Percentiles rank a stretch among this genome's conserved stretches.
These are phyloP conservation scores for Phaeoacremonium minimum DNA, from an alignment of 2,329 filamentous ascomycete species.

Conservation along the genomic window DNA sequence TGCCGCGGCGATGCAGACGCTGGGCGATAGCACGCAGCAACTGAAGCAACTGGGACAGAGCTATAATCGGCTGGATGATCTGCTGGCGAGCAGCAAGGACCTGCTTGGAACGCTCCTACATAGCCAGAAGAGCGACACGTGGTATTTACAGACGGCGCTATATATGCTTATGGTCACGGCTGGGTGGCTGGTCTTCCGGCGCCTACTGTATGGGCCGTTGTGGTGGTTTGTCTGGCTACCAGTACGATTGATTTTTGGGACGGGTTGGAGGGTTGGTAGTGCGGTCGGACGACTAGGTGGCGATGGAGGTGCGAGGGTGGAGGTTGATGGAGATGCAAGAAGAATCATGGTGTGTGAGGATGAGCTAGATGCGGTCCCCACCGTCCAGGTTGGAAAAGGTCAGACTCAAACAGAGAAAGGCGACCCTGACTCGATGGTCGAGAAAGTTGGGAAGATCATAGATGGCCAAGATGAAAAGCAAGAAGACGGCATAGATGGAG, in stretches of 20 bases:
- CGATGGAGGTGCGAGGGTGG: conserved; percentile 16
- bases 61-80: conserved; percentile 73
- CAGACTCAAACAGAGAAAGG: conserved; percentile 14
- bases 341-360: conserved; percentile 22
- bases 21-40: conserved; percentile 78
- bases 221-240: conserved; percentile 90
- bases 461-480: conserved; percentile 21
- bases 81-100: conserved; percentile 70
- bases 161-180: conserved; percentile 76
- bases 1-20: conserved; percentile 83
- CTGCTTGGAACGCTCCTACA: conserved; percentile 75
- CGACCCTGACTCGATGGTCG: conserved; percentile 37
- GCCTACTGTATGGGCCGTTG: conserved; percentile 81
- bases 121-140: conserved; percentile 94
- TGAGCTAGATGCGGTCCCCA: conserved; percentile 45
- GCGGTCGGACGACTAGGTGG: conserved; percentile 39
- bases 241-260: conserved; percentile 62
- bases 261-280: conserved; percentile 45
- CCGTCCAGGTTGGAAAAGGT: conserved; percentile 36
- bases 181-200: conserved; percentile 79
- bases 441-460: conserved; percentile 52
- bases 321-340: conserved; percentile 19
- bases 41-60: conserved; percentile 76
- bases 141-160: conserved; percentile 90
- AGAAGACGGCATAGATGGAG: too few species aligned